Evolutionary conservation across 495 filamentous ascomycete species (phyloP).

Genomic region (Lophiotrema nucula): DNA sequence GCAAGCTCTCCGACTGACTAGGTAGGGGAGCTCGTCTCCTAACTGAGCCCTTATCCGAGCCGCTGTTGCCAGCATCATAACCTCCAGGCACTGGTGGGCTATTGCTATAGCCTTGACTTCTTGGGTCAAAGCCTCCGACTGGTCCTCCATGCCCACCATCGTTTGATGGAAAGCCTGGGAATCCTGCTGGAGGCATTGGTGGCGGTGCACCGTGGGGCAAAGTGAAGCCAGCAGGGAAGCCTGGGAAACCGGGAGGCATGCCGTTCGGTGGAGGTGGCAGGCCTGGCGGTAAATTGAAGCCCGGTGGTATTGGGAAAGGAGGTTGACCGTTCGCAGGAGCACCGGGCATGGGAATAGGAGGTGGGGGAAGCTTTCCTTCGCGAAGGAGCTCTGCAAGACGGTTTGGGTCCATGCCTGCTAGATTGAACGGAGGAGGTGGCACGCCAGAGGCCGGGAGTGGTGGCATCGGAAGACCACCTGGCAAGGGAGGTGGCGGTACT

Average conservation of each 20-base stretch:
- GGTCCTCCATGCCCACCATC: constrained; percentile 37
- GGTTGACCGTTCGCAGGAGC: constrained; percentile 29
- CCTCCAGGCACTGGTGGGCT: constrained; percentile 20
- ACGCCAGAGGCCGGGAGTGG: constrained; percentile 37
- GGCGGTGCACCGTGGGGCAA: constrained; percentile 20
- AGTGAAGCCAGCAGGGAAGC: constrained; percentile 4
- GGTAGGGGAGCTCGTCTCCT: constrained; percentile 65
- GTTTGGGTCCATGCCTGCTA: constrained; percentile 53
- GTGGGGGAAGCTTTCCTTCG: constrained; percentile 36
- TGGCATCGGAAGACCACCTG: constrained; percentile 47
- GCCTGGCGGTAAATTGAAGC: constrained; percentile 24
- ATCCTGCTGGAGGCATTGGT: constrained; percentile 17
- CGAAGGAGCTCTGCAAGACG: constrained; percentile 60
- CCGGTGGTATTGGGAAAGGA: constrained; percentile 22
- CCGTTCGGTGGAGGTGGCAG: constrained; percentile 25
- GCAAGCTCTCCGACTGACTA: constrained; percentile 78
- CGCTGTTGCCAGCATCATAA: constrained; percentile 16
- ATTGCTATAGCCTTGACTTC: constrained; percentile 39
- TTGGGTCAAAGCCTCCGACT: background rate
- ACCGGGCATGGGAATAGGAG: constrained; percentile 47
- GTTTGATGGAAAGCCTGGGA: constrained; percentile 32
- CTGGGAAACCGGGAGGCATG: constrained; percentile 24
- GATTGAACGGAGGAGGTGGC: constrained; percentile 39
- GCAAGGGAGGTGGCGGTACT: constrained; percentile 44
- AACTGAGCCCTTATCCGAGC: constrained; percentile 27